A percentile compares a stretch with the other conserved stretches of the same genome.
These are phyloP conservation scores for Akanthomyces muscarius DNA, from an alignment of 2,329 filamentous ascomycete genomes.

Conservation along the genomic window DNA sequence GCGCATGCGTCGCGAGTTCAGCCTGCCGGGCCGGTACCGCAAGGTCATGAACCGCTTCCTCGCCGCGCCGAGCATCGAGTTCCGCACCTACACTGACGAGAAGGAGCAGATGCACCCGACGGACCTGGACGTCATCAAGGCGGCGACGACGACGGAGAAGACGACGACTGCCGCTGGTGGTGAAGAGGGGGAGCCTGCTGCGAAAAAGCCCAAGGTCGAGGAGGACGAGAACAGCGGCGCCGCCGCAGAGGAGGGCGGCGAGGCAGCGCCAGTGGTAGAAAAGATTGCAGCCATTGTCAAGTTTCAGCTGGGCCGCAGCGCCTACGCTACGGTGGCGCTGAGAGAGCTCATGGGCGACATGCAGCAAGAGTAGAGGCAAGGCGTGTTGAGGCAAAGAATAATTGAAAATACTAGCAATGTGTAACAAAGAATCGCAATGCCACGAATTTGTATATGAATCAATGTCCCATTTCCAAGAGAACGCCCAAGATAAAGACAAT, in stretches of 20 bases:
- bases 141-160: constrained; percentile 24
- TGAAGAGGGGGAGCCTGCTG: constrained; percentile 18
- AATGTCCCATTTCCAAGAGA: neutral
- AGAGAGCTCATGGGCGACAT: constrained; percentile 66
- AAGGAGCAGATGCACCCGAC: constrained; percentile 86
- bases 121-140: constrained; percentile 67
- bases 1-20: constrained; percentile 79
- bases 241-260: constrained; percentile 23
- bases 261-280: constrained; percentile 23
- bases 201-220: constrained; percentile 14
- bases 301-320: constrained; percentile 72
- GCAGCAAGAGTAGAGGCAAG: constrained; percentile 23
- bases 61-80: constrained; percentile 60
- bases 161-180: too few relatives aligned
- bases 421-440: neutral
- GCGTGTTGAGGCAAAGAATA: neutral
- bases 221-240: constrained; percentile 31
- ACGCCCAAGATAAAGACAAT: constrained; percentile 5
- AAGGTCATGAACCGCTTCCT: constrained; percentile 74
- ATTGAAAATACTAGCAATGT: neutral
- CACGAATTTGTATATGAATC: neutral
- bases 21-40: constrained; percentile 82
- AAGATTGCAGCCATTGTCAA: constrained; percentile 66
- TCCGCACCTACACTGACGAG: constrained; percentile 65
- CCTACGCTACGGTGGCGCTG: constrained; percentile 81